Evolutionary conservation across 371 early-diverging fungal genomes (phyloP).

Genomic region (Apophysomyces elegans): DNA sequence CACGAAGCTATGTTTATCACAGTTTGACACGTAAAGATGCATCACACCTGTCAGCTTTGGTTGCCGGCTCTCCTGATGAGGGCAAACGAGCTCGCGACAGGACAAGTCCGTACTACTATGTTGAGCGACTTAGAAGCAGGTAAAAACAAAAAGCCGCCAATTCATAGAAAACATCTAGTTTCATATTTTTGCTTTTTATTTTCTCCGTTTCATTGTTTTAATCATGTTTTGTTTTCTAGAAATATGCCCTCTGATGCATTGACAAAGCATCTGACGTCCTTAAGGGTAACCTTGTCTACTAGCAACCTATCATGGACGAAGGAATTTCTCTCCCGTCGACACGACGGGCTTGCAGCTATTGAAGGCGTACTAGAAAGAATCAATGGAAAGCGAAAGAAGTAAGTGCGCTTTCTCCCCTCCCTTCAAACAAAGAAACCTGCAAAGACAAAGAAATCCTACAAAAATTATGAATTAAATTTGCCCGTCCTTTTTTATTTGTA

Average conservation of each 20-base stretch:
- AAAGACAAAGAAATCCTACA: too few relatives aligned
- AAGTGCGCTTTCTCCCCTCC: background rate
- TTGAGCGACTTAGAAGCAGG: conserved; percentile 46
- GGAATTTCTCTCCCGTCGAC: conserved; percentile 56
- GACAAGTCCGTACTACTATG: conserved; percentile 48
- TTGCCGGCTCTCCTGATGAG: conserved; percentile 9
- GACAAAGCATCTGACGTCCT: conserved; percentile 55
- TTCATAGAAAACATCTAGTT: background rate
- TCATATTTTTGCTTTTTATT: background rate
- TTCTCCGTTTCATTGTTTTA: too few relatives aligned
- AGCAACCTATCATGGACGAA: conserved; percentile 63
- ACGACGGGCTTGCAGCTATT: conserved; percentile 54
- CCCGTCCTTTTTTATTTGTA: too few relatives aligned
- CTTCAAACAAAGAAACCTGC: too few relatives aligned
- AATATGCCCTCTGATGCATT: conserved; percentile 44
- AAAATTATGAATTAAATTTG: too few relatives aligned
- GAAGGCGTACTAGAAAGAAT: conserved; percentile 60
- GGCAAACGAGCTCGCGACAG: conserved; percentile 31
- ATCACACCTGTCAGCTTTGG: conserved; percentile 25
- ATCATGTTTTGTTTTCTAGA: conserved; percentile 23
- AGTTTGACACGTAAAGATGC: conserved; percentile 44
- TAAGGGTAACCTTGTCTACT: conserved; percentile 53
- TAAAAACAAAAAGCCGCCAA: conserved; percentile 9
- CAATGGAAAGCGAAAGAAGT: conserved; percentile 51
- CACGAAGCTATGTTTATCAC: conserved; percentile 18